Percentiles rank a stretch among this genome's conserved stretches.
These are phyloP conservation scores for Colletotrichum lindemuthianum DNA, from an alignment of 2,329 filamentous ascomycete genomes.

Conservation along the genomic window DNA sequence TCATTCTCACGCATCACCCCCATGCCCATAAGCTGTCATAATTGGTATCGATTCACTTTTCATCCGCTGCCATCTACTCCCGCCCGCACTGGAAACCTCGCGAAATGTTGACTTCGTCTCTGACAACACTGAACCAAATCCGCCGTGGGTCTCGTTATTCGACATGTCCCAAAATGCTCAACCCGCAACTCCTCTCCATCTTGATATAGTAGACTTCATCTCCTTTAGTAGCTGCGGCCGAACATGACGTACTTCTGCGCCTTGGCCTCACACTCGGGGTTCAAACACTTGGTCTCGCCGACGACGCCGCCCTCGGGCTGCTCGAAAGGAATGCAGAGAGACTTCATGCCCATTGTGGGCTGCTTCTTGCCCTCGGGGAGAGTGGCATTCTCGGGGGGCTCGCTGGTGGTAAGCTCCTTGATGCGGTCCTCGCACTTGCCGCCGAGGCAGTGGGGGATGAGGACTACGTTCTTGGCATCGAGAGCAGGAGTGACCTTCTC, in stretches of 20 bases:
- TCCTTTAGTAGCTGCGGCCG: slow-evolving; percentile 73
- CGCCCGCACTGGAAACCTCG: slow-evolving; percentile 1
- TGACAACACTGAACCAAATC: slow-evolving; percentile 30
- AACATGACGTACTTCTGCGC: slow-evolving; percentile 95
- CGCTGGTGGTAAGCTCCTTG: slow-evolving; percentile 88
- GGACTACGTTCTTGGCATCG: slow-evolving; percentile 89
- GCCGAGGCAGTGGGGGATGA: slow-evolving; percentile 90
- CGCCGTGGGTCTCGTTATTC: slow-evolving; percentile 26
- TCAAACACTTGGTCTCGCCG: slow-evolving; percentile 90
- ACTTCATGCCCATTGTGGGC: slow-evolving; percentile 74
- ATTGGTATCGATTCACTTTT: slow-evolving; percentile 36
- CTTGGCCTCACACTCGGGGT: slow-evolving; percentile 80
- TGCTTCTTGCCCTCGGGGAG: slow-evolving; percentile 63
- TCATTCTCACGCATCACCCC: not conserved
- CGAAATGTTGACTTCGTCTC: slow-evolving; percentile 1
- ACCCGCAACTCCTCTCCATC: slow-evolving; percentile 31
- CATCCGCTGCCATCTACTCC: slow-evolving; percentile 8
- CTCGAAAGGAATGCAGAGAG: slow-evolving; percentile 78
- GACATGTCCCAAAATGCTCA: slow-evolving; percentile 31
- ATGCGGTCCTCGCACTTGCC: slow-evolving; percentile 90
- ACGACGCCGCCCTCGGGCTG: slow-evolving; percentile 82
- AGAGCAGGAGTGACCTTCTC: slow-evolving; percentile 89
- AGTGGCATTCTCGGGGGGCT: slow-evolving; percentile 53
- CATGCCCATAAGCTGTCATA: slow-evolving; percentile 4
- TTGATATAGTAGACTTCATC: slow-evolving; percentile 1